Base-by-base conservation (phyloP, 495 filamentous ascomycete species). In the Achaetomiella virescens region DNA sequence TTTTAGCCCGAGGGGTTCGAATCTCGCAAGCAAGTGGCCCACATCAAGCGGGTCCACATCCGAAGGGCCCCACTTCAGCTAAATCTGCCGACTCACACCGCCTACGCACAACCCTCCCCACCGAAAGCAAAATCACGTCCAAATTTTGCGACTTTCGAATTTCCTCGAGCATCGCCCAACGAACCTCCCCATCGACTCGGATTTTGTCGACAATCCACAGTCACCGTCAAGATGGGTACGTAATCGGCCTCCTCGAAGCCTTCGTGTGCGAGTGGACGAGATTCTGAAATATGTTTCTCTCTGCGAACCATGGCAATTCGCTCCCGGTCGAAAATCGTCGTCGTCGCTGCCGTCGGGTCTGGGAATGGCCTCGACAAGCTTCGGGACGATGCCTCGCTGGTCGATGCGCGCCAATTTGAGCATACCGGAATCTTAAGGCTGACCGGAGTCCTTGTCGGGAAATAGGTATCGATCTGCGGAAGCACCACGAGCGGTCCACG, bases 401-500 rank as follows among this genome's bases (percentile, higher is more conserved):
- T 66, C 43, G 58, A 61, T 40, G 58, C 64, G 29, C 43, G 61
- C 64, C 62, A 59, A 22, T 64, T 54, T 70, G 72, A 74, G 70
- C 75, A 79, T 78, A 72, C 70, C 71, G 64, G 72, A 72, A 72
- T 67, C 64, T 42, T 63, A 70, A 75, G 75, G 77, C 78, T 82
- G 77, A 81, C 73, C 61, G 68, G 70, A 66, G 62, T 67, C 68
- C 69, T 71, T 70, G 33, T 57, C 57, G 61, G 52, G 70, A 35
- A 66, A 76, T 69, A 79, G 80, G 82, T 82, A 85, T 85, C 78
- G 82, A 85, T 81, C 75, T 85, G 61, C 75, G 81, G 65, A 87
- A 78, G 73, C 89, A 95, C 81, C 90, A 95, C 81, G 86, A 88
- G 77, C 84, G 87, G 72, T 80, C 72, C 79, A 88, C 81, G 70